phyloP scores from a whole-genome alignment of 2,329 filamentous ascomycete genomes.

The Sclerotinia subarctica region DNA sequence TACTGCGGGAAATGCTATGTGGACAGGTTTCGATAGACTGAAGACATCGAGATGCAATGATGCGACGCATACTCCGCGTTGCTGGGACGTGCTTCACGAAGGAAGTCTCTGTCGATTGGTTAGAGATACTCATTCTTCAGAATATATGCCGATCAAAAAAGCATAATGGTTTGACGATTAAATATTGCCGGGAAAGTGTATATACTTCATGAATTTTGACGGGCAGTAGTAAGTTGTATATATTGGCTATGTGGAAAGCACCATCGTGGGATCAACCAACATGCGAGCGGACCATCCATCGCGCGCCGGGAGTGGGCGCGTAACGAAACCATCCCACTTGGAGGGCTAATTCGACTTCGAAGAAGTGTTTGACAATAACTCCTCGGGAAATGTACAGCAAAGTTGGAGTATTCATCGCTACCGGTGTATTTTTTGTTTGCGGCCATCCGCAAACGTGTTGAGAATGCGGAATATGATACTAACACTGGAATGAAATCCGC shows the following conservation, averaged over 20 bases:
- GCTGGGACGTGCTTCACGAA: neutral
- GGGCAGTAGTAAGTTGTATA: neutral
- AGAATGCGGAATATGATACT: neutral
- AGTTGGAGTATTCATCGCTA: neutral
- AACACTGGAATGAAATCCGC: neutral
- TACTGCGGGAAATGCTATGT: neutral
- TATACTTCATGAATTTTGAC: neutral
- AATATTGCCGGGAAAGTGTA: neutral
- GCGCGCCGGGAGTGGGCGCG: neutral
- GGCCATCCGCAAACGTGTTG: neutral
- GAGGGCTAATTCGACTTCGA: neutral
- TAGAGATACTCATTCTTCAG: neutral
- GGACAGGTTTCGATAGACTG: neutral
- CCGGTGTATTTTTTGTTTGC: neutral
- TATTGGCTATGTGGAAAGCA: neutral
- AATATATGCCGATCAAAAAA: neutral
- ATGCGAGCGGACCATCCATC: neutral
- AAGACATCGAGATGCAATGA: constrained; percentile 2
- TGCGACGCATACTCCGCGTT: constrained; percentile 4
- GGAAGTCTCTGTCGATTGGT: neutral
- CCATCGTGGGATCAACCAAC: neutral
- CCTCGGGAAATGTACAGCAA: neutral
- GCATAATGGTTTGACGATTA: too few relatives aligned
- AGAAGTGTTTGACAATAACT: neutral
- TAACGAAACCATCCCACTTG: neutral